These are phyloP conservation scores for Aspergillus hancockii DNA, from an alignment of 495 filamentous ascomycete genomes.

Conservation along the genomic window DNA sequence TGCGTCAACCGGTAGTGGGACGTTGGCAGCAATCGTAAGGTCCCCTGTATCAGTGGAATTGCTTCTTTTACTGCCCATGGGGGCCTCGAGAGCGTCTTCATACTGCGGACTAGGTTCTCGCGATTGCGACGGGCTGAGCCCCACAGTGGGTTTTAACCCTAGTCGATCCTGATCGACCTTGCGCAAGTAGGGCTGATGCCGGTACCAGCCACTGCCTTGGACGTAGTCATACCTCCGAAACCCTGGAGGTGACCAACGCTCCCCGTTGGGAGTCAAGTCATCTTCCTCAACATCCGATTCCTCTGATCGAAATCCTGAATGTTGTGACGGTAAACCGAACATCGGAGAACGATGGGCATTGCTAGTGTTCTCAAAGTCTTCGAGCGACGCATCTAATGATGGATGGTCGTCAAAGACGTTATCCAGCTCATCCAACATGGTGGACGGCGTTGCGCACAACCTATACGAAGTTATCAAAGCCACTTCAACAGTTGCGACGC, in stretches of 20 bases:
- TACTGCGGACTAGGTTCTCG: constrained; percentile 56
- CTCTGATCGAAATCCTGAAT: constrained; percentile 74
- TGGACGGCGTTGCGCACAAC: constrained; percentile 40
- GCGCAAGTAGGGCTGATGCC: constrained; percentile 52
- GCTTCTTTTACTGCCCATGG: constrained; percentile 23
- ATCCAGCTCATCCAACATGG: constrained; percentile 51
- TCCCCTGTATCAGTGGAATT: constrained; percentile 46
- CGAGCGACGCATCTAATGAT: constrained; percentile 69
- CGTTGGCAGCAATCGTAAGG: constrained; percentile 56
- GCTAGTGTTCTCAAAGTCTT: constrained; percentile 69
- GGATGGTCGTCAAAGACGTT: constrained; percentile 65
- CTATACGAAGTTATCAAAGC: constrained; percentile 22
- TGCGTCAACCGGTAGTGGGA: constrained; percentile 54
- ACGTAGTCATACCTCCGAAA: constrained; percentile 51
- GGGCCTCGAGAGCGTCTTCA: constrained; percentile 52
- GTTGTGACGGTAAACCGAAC: constrained; percentile 67
- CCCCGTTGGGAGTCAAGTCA: constrained; percentile 34
- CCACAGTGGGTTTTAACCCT: constrained; percentile 44
- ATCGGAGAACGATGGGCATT: constrained; percentile 52
- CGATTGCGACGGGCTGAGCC: constrained; percentile 50
- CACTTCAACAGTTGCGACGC: constrained; percentile 25
- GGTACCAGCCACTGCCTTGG: constrained; percentile 61
- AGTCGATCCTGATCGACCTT: constrained; percentile 34
- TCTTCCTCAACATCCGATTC: constrained; percentile 52
- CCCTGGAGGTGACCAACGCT: constrained; percentile 62